These are phyloP conservation scores for Trapa bicornis DNA, from an alignment of 345 rosid species.

Conservation along the genomic window DNA sequence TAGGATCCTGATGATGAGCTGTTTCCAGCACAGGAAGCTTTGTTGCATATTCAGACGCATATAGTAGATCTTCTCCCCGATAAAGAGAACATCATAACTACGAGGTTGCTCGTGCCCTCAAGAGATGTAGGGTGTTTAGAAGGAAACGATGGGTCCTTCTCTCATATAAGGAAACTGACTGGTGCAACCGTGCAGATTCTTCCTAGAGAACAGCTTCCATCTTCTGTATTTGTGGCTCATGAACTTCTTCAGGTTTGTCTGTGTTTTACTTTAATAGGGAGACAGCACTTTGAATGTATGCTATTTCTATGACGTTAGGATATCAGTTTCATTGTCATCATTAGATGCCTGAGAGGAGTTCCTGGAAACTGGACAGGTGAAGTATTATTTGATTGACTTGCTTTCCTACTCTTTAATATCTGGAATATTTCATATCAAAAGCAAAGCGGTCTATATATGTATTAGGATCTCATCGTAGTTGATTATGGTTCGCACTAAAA, in stretches of 20 bases:
- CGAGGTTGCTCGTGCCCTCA: slow-evolving; percentile 61
- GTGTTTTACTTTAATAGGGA: slow-evolving; percentile 21
- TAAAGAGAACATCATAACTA: slow-evolving; percentile 57
- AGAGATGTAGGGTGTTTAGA: slow-evolving; percentile 73
- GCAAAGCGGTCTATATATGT: background rate
- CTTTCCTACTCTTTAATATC: background rate
- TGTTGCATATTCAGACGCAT: slow-evolving; percentile 86
- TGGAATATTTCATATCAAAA: background rate
- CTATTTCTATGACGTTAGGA: background rate
- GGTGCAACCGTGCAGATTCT: slow-evolving; percentile 69
- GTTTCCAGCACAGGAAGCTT: slow-evolving; percentile 98
- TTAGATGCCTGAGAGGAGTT: background rate
- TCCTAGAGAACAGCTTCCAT: slow-evolving; percentile 55
- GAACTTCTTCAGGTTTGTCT: slow-evolving; percentile 74
- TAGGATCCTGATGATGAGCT: slow-evolving; percentile 94
- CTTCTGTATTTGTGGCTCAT: slow-evolving; percentile 43
- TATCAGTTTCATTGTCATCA: background rate
- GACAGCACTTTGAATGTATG: background rate
- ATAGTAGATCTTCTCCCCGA: slow-evolving; percentile 66
- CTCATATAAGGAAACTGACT: slow-evolving; percentile 59
- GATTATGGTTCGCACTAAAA: background rate
- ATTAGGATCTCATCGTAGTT: background rate
- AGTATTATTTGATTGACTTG: background rate
- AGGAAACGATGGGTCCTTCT: slow-evolving; percentile 72
- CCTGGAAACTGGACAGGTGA: background rate